phyloP scores from a whole-genome alignment of 345 rosid species.

The Noccaea caerulescens region DNA sequence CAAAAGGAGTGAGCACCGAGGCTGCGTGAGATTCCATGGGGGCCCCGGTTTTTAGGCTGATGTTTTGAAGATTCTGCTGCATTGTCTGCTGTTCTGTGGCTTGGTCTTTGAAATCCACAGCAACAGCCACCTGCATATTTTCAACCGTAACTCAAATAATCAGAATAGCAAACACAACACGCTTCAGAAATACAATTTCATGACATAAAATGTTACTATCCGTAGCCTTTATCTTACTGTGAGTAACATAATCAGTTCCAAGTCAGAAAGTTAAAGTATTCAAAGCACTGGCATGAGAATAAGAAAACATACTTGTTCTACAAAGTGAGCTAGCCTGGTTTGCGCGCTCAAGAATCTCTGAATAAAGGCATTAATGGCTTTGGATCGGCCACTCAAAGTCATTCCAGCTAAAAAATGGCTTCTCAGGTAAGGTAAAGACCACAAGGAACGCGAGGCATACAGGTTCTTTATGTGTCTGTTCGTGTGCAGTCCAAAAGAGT shows the following conservation, averaged over 20 bases:
- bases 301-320: constrained; percentile 72
- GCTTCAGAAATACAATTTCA: not conserved
- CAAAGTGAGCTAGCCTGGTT: constrained; percentile 86
- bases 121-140: constrained; percentile 69
- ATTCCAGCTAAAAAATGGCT: constrained; percentile 89
- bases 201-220: constrained; percentile 8
- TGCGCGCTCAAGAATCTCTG: constrained; percentile 93
- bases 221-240: not conserved
- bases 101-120: constrained; percentile 93
- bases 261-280: not conserved
- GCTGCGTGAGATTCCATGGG: constrained; percentile 98
- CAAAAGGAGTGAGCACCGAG: constrained; percentile 83
- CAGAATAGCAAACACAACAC: not conserved
- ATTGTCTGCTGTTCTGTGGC: constrained; percentile 94
- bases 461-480: constrained; percentile 82
- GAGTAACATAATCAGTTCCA: constrained; percentile 14
- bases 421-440: constrained; percentile 93
- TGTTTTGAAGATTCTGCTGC: constrained; percentile 95
- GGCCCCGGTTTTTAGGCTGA: constrained; percentile 83
- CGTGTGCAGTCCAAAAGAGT: constrained; percentile 76
- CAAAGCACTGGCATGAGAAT: constrained; percentile 23
- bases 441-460: constrained; percentile 65
- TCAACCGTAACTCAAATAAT: not conserved
- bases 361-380: constrained; percentile 85
- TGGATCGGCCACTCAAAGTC: constrained; percentile 75